Evolutionary conservation across 2,329 filamentous ascomycete species (phyloP).

Genomic region (Sporothrix euskadiensis): DNA sequence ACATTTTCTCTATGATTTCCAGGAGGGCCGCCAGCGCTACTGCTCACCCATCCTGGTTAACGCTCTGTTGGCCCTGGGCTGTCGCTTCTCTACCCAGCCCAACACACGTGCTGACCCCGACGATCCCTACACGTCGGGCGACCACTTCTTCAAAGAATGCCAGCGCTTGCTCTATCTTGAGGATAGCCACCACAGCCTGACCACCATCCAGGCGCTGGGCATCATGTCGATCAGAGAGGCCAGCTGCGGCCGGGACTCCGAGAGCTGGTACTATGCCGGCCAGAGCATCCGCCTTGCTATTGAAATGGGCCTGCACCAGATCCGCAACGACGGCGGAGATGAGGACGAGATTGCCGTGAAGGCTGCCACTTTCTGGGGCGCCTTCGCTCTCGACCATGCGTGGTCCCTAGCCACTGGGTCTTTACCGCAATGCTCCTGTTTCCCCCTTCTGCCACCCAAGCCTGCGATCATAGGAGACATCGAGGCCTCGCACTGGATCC

Average conservation of each 20-base stretch:
- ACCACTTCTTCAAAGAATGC: conserved; percentile 73
- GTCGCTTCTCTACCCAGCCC: conserved; percentile 66
- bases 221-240: conserved; percentile 76
- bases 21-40: conserved; percentile 60
- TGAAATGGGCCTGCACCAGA: conserved; percentile 67
- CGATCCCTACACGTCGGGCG: conserved; percentile 66
- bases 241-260: conserved; percentile 69
- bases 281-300: conserved; percentile 71
- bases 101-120: conserved; percentile 62
- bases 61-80: conserved; percentile 64
- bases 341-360: conserved; percentile 60
- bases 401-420: conserved; percentile 66
- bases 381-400: conserved; percentile 63
- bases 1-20: conserved; percentile 67
- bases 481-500: conserved; percentile 61
- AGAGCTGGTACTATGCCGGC: conserved; percentile 71
- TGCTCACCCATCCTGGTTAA: conserved; percentile 69
- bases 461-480: conserved; percentile 61
- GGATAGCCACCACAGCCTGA: conserved; percentile 61
- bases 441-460: conserved; percentile 58
- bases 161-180: conserved; percentile 61
- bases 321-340: conserved; percentile 48
- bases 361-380: conserved; percentile 62
- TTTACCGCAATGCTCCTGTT: conserved; percentile 60
- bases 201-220: conserved; percentile 72